Evolutionary conservation across 768 basidiomycete species (phyloP).

Genomic region (Macrocybe gigantea): DNA sequence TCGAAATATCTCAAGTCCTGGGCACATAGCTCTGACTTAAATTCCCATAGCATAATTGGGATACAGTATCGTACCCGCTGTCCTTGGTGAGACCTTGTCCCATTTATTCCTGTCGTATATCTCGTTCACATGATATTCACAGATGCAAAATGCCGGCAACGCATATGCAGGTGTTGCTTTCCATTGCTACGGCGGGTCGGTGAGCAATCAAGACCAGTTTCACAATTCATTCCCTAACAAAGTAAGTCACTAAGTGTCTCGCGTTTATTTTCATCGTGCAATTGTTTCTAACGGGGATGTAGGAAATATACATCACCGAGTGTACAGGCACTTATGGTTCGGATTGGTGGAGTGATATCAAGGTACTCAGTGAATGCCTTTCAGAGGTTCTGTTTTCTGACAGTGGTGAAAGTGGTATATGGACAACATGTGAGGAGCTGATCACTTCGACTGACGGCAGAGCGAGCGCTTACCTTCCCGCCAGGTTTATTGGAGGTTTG

Average conservation of each 20-base stretch:
- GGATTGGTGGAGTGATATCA: constrained; percentile 80
- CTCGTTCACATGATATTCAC: too few relatives aligned
- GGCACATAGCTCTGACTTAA: constrained; percentile 15
- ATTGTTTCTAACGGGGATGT: background rate
- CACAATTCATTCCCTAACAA: constrained; percentile 14
- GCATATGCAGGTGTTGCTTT: constrained; percentile 64
- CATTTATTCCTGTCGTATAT: background rate
- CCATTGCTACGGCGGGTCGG: constrained; percentile 53
- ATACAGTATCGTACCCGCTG: too few relatives aligned
- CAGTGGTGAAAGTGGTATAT: constrained; percentile 16
- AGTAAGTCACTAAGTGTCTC: constrained; percentile 1
- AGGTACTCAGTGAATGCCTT: constrained; percentile 32
- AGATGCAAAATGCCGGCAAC: constrained; percentile 48
- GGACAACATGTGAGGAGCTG: constrained; percentile 13
- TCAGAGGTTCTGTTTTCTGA: background rate
- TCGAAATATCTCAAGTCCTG: background rate
- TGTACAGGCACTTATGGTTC: constrained; percentile 60
- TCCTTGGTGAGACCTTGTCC: too few relatives aligned
- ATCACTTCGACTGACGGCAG: background rate
- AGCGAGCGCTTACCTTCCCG: background rate
- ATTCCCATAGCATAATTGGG: constrained; percentile 61
- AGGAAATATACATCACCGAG: constrained; percentile 52
- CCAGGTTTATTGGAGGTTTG: constrained; percentile 18
- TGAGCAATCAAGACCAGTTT: constrained; percentile 11
- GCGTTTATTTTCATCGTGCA: background rate